Conservation (phyloP, 805 yeast genomes). For the Kuraishia hungarica region DNA sequence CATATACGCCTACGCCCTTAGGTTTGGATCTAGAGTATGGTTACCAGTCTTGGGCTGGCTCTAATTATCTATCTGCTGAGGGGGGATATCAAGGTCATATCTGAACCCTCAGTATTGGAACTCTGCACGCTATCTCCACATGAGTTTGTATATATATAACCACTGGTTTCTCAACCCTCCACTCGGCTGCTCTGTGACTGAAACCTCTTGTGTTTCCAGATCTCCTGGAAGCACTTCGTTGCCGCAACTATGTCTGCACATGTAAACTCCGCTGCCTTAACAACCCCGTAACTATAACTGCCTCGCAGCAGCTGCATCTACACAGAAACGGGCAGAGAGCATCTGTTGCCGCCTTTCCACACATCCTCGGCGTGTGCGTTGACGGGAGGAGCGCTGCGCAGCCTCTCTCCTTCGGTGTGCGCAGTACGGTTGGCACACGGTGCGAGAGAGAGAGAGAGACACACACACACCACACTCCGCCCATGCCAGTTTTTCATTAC, state of each 20-base stretch:
- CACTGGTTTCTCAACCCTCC: too few species aligned
- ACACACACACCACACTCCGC: background rate
- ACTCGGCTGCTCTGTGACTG: too few species aligned
- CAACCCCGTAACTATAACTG: background rate
- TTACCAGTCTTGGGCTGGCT: too few species aligned
- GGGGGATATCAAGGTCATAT: too few species aligned
- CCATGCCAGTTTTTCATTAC: background rate
- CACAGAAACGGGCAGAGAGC: background rate
- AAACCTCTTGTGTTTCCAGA: too few species aligned
- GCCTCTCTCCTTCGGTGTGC: background rate
- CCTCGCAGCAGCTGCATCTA: background rate
- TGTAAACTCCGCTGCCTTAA: background rate
- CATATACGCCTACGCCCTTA: too few species aligned
- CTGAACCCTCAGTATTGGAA: too few species aligned
- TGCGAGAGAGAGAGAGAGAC: background rate
- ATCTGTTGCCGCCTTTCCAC: background rate
- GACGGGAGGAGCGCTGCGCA: too few species aligned
- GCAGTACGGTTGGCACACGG: background rate
- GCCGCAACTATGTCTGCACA: background rate
- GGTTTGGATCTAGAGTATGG: too few species aligned
- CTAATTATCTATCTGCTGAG: too few species aligned
- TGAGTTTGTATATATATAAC: too few species aligned
- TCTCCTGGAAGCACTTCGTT: background rate
- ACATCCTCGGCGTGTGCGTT: background rate
- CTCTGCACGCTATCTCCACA: too few species aligned